Conservation (phyloP, 768 basidiomycete genomes). For the Rhodotorula toruloides region DNA sequence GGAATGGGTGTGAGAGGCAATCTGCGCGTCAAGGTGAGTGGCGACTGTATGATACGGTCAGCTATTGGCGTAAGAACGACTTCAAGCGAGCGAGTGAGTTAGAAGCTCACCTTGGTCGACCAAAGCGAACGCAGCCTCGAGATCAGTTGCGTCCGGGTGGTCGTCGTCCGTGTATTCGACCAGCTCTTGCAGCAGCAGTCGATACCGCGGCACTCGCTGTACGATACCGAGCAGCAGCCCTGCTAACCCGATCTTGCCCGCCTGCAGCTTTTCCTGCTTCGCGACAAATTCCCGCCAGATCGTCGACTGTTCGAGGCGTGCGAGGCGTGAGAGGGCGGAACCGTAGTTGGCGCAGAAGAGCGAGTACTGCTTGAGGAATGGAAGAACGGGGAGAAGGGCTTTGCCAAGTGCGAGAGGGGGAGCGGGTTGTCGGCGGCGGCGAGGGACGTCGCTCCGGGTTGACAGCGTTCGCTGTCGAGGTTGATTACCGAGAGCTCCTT, state of each 20-base stretch:
- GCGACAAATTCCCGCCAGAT: slow-evolving; percentile 13
- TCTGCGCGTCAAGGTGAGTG: slow-evolving; percentile 37
- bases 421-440: background rate
- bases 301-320: slow-evolving; percentile 13
- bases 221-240: slow-evolving; percentile 40
- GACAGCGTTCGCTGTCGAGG: background rate
- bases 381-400: slow-evolving; percentile 36
- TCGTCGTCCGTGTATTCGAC: slow-evolving; percentile 34
- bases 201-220: slow-evolving; percentile 42
- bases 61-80: no score
- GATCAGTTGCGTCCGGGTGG: slow-evolving; percentile 29
- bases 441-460: background rate
- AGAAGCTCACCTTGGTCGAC: slow-evolving; percentile 37
- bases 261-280: background rate
- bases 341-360: slow-evolving; percentile 42
- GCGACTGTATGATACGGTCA: slow-evolving; percentile 35
- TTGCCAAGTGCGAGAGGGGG: slow-evolving; percentile 27
- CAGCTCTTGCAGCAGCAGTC: slow-evolving; percentile 36
- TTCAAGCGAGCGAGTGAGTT: background rate
- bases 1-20: slow-evolving; percentile 61
- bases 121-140: slow-evolving; percentile 25
- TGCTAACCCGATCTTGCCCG: slow-evolving; percentile 32
- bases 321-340: slow-evolving; percentile 26
- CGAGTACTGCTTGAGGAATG: slow-evolving; percentile 42
- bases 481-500: no score